Conservation (phyloP, 306 rosid species). For the Albizia julibrissin region DNA sequence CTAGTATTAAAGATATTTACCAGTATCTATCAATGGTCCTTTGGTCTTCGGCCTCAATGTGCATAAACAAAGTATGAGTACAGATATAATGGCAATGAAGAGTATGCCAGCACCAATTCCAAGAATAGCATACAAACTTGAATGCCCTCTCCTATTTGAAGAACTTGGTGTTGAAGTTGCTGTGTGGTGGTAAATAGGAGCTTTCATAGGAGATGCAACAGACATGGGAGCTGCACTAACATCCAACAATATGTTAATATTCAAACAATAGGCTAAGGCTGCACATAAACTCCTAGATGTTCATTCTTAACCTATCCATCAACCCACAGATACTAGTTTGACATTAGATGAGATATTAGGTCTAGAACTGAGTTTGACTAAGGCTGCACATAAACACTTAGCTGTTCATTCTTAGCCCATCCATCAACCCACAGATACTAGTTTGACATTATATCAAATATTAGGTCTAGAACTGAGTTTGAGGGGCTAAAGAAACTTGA, state of each 20-base stretch:
- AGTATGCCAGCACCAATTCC: constrained; percentile 73
- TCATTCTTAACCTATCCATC: constrained; percentile 9
- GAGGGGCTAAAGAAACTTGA: background rate
- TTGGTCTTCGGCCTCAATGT: constrained; percentile 48
- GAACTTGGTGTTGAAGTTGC: constrained; percentile 45
- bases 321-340: constrained; percentile 2
- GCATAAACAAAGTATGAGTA: constrained; percentile 65
- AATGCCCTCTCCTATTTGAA: constrained; percentile 56
- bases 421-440: constrained; percentile 11
- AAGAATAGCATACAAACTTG: constrained; percentile 64
- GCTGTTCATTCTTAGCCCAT: background rate
- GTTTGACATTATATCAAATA: background rate
- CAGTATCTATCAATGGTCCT: constrained; percentile 57
- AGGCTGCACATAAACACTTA: constrained; percentile 6
- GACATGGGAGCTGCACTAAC: constrained; percentile 63
- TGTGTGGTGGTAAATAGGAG: constrained; percentile 51
- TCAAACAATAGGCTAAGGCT: background rate
- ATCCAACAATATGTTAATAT: constrained; percentile 32
- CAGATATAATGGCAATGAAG: constrained; percentile 60
- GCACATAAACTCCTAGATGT: constrained; percentile 13
- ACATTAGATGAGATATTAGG: background rate
- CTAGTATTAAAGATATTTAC: constrained; percentile 47
- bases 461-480: background rate
- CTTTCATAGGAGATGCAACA: constrained; percentile 55
- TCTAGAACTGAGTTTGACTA: background rate